Percentiles rank a stretch among this genome's conserved stretches.
These are phyloP conservation scores for Beta corolliflora DNA, from an alignment of 179 eudicot genomes.

Conservation along the genomic window DNA sequence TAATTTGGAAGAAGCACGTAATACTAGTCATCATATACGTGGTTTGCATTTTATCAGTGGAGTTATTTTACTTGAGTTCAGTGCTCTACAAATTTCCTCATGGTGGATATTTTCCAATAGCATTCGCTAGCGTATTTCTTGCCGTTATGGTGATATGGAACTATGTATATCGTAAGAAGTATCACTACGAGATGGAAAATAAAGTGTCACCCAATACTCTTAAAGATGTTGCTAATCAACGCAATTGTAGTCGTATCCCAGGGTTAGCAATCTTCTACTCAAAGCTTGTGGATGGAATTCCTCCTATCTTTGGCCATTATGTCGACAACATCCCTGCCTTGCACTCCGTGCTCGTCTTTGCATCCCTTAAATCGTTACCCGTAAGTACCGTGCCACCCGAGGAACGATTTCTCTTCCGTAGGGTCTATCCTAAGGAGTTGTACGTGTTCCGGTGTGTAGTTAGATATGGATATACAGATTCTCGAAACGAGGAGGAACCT, in stretches of 20 bases:
- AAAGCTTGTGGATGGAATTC: conserved; percentile 80
- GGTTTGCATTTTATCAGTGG: conserved; percentile 47
- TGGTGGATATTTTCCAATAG: conserved; percentile 77
- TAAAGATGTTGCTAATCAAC: conserved; percentile 35
- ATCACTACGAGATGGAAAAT: conserved; percentile 65
- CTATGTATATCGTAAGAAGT: conserved; percentile 61
- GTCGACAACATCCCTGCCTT: conserved; percentile 56
- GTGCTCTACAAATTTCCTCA: conserved; percentile 72
- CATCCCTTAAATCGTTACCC: conserved; percentile 65
- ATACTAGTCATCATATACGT: conserved; percentile 40
- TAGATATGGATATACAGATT: conserved; percentile 72
- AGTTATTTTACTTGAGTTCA: conserved; percentile 55
- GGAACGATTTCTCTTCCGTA: conserved; percentile 66
- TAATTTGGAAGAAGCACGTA: conserved; percentile 68
- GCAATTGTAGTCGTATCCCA: conserved; percentile 38
- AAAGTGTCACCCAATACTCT: conserved; percentile 55
- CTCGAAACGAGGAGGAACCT: conserved; percentile 47
- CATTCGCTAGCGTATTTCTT: conserved; percentile 51
- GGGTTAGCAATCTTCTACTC: conserved; percentile 79
- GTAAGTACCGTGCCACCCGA: conserved; percentile 65
- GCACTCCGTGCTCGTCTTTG: conserved; percentile 69
- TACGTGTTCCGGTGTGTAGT: conserved; percentile 74
- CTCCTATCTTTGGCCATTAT: conserved; percentile 81
- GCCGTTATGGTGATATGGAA: conserved; percentile 70
- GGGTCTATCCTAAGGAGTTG: conserved; percentile 61